Conservation (phyloP, 768 basidiomycete genomes). For the Mycena albidolilacea region DNA sequence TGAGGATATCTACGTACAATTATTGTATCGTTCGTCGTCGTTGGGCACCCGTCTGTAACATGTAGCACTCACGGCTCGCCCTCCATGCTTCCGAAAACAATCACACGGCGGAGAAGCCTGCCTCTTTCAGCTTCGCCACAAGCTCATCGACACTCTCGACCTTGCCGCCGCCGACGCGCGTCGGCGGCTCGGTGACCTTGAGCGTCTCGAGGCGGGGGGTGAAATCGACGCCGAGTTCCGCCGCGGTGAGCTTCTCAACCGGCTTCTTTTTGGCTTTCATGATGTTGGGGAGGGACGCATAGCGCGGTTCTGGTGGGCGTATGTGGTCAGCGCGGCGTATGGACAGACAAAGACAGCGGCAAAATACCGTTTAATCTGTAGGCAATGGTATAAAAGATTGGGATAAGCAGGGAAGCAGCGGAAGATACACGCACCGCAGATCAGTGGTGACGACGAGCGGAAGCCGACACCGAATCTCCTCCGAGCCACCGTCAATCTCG, state of each 20-base stretch:
- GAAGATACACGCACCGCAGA: constrained; percentile 72
- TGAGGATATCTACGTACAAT: not conserved
- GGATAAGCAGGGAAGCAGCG: not conserved
- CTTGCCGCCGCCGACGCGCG: constrained; percentile 93
- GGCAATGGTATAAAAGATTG: not conserved
- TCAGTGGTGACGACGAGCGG: constrained; percentile 95
- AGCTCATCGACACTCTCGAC: constrained; percentile 93
- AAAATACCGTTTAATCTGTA: constrained; percentile 57
- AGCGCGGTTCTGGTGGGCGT: constrained; percentile 83
- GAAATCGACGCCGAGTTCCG: constrained; percentile 88
- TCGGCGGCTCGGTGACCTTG: constrained; percentile 91
- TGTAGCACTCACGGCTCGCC: not conserved
- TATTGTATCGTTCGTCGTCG: constrained; percentile 3
- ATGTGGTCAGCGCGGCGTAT: not conserved
- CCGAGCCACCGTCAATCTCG: constrained; percentile 95
- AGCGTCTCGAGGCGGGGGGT: constrained; percentile 87
- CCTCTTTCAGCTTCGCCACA: constrained; percentile 90
- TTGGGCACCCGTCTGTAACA: not conserved
- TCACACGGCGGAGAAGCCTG: constrained; percentile 68
- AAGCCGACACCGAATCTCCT: constrained; percentile 84
- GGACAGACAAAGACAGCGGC: too few relatives aligned
- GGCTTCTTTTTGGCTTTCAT: constrained; percentile 99
- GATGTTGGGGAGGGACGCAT: constrained; percentile 96
- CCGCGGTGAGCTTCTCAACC: constrained; percentile 84
- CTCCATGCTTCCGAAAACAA: not conserved